Evolutionary conservation across 805 yeast species (phyloP), one percentile per base, ranked within the genome.

Genomic region (Torulaspora quercuum): DNA sequence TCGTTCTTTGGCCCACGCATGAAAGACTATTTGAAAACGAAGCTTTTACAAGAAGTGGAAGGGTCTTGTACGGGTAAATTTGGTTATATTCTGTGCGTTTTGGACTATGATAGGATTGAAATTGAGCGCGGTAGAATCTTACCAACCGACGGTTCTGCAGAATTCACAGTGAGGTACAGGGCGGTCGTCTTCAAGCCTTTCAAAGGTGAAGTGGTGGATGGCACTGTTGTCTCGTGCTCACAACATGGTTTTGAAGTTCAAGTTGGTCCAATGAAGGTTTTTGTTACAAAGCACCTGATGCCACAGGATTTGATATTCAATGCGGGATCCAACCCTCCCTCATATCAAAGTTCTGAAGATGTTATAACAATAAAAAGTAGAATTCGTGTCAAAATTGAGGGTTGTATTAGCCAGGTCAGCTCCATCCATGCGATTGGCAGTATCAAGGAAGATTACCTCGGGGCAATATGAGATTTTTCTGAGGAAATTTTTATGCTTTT

Each of bases 21-120:
- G 97, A 88, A 84, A 64, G 94, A 87, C 59, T 90, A 80, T 57
- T 70, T 92, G 50, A 79, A 94, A 58, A 85, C 88, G 57, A 89
- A 90, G 63, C 72, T 92, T 45, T 73, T 92, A 41, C 88, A 86
- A 48, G 98, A 92, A 59, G 98, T 92, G 27, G 98, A 92, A 66
- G 98, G 98, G 16, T 88, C 97, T 1, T 92, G 97, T 66, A 89
- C 97, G 0, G 98, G 98, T 53, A 95, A 92, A 63, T 92, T 92
- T 68, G 98, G 98, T 9, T 92, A 92, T 62, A 92, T 92, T 49
- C 81, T 92, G 40, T 90, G 97, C 65, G 98, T 92, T 28, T 71
- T 92, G 58, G 97, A 92, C 58, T 86, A 94, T 48, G 87, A 86
- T 82, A 76, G 81, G 48, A 87, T 92, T 40, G 97, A 92, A 57